Evolutionary conservation across 2,329 filamentous ascomycete species (phyloP), one percentile per base, ranked within the genome.

Genomic region (Penicillium sp.): DNA sequence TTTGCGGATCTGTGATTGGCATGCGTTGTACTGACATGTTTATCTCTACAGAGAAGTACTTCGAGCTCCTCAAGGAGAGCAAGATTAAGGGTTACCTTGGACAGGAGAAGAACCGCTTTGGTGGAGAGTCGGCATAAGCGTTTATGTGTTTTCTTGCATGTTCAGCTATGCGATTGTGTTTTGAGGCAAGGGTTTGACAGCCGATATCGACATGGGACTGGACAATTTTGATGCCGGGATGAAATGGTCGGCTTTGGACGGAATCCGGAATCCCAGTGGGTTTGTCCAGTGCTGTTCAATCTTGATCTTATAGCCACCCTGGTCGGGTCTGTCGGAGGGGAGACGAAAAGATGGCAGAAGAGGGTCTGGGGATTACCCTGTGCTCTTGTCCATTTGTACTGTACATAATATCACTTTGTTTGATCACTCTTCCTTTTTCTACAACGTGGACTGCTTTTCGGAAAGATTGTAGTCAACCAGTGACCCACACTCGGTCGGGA

Each of bases 41-140:
- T 46, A 27, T 29, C 3, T n/a, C 6, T 58, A 40, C 63, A 87
- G 85, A 87, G 65, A 81, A 83, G 61, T 87, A 87, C 71, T 80
- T 87, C 56, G 81, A 86, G 72, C 77, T 87, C 40, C 71, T 87
- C 62, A 82, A 82, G 69, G 82, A 86, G 52, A 75, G 81, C 62
- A 86, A 85, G 75, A 75, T 86, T 62, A 83, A 80, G 75, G 85
- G 85, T 60, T 85, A 85, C 68, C 69, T 86, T 60, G 85, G 83
- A 62, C 77, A 84, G 69, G 83, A 87, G 75, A 83, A 85, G 73
- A 86, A 87, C 69, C 84, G 83, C 68, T 72, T 82, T 46, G 60
- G 62, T 31, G 58, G 59, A 37, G 59, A 62, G 63, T 68, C 64
- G n/a, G 59, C 63, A 55, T 72, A 64, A 57, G 41, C 32, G 25